phyloP scores from a whole-genome alignment of 495 filamentous ascomycete genomes.

The Daldinia caldariorum region DNA sequence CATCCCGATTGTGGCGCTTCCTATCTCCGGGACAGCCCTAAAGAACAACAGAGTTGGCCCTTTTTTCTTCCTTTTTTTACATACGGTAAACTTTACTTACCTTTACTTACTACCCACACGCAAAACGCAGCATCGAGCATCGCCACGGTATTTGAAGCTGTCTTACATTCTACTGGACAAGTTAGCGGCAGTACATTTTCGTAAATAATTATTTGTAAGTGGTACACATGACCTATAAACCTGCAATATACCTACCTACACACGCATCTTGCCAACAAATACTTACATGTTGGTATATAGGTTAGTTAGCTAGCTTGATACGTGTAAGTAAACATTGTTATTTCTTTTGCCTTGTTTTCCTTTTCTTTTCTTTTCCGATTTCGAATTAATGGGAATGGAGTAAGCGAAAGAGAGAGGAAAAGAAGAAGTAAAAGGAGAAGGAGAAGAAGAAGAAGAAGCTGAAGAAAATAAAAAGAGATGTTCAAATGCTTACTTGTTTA shows the following conservation, averaged over 20 bases:
- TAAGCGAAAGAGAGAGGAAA: not conserved
- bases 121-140: conserved; percentile 23
- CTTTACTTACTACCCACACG: not conserved
- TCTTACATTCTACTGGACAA: conserved; percentile 11
- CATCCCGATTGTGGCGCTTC: not conserved
- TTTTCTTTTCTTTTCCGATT: too few species aligned
- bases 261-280: not conserved
- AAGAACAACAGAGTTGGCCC: not conserved
- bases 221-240: conserved; percentile 17
- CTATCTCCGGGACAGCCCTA: not conserved
- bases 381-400: not conserved
- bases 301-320: not conserved
- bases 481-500: not conserved
- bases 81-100: not conserved
- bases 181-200: conserved; percentile 8
- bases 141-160: conserved; percentile 6
- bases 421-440: not conserved
- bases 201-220: conserved; percentile 28
- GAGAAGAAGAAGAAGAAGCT: too few species aligned
- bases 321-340: not conserved
- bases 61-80: too few species aligned
- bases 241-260: not conserved
- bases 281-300: conserved; percentile 13
- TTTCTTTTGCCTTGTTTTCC: not conserved
- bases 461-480: not conserved